Evolutionary conservation across 2,329 filamentous ascomycete genomes (phyloP).

Genomic region (Xylaria arbuscula): DNA sequence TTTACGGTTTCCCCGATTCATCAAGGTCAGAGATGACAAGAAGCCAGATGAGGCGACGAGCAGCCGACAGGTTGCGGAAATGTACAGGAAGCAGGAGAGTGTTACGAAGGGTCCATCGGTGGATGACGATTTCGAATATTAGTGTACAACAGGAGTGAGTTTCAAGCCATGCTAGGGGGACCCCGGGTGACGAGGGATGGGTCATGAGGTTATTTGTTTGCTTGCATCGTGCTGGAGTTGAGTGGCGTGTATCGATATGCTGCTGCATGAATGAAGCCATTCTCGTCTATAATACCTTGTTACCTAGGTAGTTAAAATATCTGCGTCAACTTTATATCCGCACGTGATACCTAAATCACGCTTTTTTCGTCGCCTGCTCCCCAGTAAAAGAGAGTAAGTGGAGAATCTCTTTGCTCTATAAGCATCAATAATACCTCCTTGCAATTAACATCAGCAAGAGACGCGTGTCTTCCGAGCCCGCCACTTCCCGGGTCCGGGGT

Average conservation of each 20-base stretch:
- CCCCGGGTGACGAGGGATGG: slow-evolving; percentile 4
- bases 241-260: slow-evolving; percentile 13
- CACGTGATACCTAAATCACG: background rate
- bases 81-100: slow-evolving; percentile 96
- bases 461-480: slow-evolving; percentile 20
- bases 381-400: background rate
- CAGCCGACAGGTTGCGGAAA: slow-evolving; percentile 88
- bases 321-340: background rate
- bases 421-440: background rate
- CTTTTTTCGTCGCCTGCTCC: background rate
- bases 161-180: background rate
- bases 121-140: slow-evolving; percentile 99
- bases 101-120: slow-evolving; percentile 85
- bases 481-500: background rate
- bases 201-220: slow-evolving; percentile 14
- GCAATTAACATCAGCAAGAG: slow-evolving; percentile 12
- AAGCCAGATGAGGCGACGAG: slow-evolving; percentile 91
- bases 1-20: slow-evolving; percentile 91
- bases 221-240: slow-evolving; percentile 23
- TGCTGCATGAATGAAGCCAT: slow-evolving; percentile 13
- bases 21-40: slow-evolving; percentile 93
- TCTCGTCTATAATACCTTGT: background rate
- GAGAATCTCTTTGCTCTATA: background rate
- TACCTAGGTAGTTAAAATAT: background rate
- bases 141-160: slow-evolving; percentile 40